A percentile compares a stretch with the other conserved stretches of the same genome.
phyloP scores from a whole-genome alignment of 805 yeast genomes.

The Sugiyamaella lignohabitans region DNA sequence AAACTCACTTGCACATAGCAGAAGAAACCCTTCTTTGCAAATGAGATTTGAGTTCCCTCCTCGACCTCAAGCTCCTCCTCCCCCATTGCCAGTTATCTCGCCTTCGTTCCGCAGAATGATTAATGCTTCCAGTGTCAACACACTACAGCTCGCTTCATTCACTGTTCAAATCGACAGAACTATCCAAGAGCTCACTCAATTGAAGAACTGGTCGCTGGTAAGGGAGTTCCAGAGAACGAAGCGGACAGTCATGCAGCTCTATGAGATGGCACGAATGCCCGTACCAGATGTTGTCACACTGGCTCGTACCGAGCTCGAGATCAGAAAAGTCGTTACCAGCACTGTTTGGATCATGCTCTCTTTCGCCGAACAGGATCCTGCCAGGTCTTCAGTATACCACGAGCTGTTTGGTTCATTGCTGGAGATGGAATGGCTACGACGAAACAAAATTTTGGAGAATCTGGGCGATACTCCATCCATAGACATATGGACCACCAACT shows the following conservation, averaged over 20 bases:
- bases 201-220: neutral
- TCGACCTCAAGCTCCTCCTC: neutral
- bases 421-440: conserved; percentile 27
- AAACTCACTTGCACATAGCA: neutral
- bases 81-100: conserved; percentile 3
- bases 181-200: conserved; percentile 8
- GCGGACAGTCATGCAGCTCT: conserved; percentile 8
- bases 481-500: neutral
- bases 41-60: conserved; percentile 7
- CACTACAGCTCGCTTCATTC: conserved; percentile 30
- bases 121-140: conserved; percentile 24
- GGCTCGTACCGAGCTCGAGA: conserved; percentile 2
- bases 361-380: conserved; percentile 5
- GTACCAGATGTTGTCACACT: neutral
- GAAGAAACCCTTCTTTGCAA: conserved; percentile 6
- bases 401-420: conserved; percentile 13
- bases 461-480: neutral
- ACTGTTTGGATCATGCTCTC: conserved; percentile 14
- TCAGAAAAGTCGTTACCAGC: conserved; percentile 9
- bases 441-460: conserved; percentile 13
- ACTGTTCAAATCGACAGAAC: conserved; percentile 27
- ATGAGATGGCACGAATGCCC: conserved; percentile 15
- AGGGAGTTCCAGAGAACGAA: conserved; percentile 6
- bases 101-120: conserved; percentile 9
- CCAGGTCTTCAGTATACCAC: neutral